Base-by-base conservation (phyloP, 345 rosid genomes). In the Balakata baccata region DNA sequence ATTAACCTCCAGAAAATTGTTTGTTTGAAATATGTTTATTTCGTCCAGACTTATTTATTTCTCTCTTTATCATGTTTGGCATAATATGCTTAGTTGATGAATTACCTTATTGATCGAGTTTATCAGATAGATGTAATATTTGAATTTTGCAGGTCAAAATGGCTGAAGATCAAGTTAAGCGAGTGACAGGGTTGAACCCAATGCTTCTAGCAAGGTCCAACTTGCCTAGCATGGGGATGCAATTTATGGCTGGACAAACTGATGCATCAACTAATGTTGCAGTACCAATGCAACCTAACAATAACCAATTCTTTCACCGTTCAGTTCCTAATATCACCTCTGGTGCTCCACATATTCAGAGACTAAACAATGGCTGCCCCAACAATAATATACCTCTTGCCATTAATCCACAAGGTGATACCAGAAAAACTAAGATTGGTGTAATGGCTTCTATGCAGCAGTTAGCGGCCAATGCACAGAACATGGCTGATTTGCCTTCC, bases 101-200 rank as follows among this genome's bases (percentile, higher is more conserved):
- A n/a, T 7, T 51, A 61, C 37, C 71, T 50, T 43, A 69, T 70
- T 73, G 63, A 51, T 59, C 39, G 50, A 50, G 38, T 73, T 66
- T 60, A 38, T 71, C 3, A 62, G 77, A 78, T 68, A 64, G 4
- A 69, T 59, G 22, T 74, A 49, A 41, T 18, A 59, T 80, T 17
- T 73, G 63, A 77, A 72, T 64, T 41, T 81, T 86, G 47, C 86
- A 94, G 98, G 98, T 95, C 59, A 92, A 92, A 86, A 92, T 95
- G 99, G 99, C 96, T 17, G 99, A 95, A 85, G 99, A 95, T 84
- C 92, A 93, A 6, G 97, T 94, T 10, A 94, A 92, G 80, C 84
- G 86, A 73, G 90, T 89, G 73, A 90, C 97, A 11, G 98, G 98
- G 77, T 78, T 88, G 81, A 90, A 89, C 77, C 99, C 98, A 1